A percentile compares a stretch with the other conserved stretches of the same genome.
phyloP scores from a whole-genome alignment of 176 grass and related monocot genomes.

The Melocanna baccifera region DNA sequence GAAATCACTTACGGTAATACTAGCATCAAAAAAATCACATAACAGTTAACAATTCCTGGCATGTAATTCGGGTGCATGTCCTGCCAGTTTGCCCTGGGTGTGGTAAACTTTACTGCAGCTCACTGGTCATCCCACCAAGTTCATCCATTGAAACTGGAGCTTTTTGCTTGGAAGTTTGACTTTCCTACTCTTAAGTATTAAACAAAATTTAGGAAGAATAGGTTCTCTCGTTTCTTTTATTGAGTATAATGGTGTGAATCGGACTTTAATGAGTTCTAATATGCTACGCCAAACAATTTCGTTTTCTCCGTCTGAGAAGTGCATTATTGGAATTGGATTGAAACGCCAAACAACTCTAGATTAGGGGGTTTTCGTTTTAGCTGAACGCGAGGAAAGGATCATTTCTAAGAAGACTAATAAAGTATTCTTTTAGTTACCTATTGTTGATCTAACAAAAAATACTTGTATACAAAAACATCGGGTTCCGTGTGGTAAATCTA shows the following conservation, averaged over 20 bases:
- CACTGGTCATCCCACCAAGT: too few relatives aligned
- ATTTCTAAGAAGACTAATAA: too few relatives aligned
- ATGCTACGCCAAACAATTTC: background rate
- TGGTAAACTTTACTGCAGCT: background rate
- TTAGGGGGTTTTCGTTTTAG: too few relatives aligned
- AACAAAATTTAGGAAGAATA: background rate
- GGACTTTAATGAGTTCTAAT: background rate
- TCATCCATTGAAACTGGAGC: background rate
- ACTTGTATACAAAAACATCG: too few relatives aligned
- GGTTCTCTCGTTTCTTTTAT: background rate
- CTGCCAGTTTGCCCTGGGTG: background rate
- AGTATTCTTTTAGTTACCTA: too few relatives aligned
- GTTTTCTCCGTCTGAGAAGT: background rate
- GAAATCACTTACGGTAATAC: background rate
- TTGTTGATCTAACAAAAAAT: too few relatives aligned
- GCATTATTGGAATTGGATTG: too few relatives aligned
- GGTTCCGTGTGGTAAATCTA: too few relatives aligned
- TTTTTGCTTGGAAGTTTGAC: background rate
- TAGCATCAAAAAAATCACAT: too few relatives aligned
- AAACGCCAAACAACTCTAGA: too few relatives aligned
- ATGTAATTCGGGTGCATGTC: background rate
- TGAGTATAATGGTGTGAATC: conserved; percentile 1
- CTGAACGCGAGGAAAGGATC: too few relatives aligned
- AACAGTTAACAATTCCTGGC: background rate
- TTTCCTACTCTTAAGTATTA: background rate